Evolutionary conservation across 345 rosid genomes (phyloP).

Genomic region (Anastatica hierochuntica): DNA sequence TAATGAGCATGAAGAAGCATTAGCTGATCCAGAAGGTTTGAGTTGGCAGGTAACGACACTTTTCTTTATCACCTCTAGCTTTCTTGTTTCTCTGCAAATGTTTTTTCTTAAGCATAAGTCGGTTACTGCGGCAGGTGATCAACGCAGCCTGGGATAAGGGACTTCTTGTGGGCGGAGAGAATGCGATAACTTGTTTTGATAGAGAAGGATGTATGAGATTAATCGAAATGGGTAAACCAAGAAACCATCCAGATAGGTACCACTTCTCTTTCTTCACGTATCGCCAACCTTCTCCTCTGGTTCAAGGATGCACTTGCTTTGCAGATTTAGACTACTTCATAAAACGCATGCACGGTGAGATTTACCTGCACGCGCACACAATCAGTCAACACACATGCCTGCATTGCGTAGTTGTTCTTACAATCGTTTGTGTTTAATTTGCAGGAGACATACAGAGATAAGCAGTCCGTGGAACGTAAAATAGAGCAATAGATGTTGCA

Average conservation of each 20-base stretch:
- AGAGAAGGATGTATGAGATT: constrained; percentile 67
- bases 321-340: constrained; percentile 64
- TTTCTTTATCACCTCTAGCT: background rate
- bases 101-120: background rate
- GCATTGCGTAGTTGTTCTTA: background rate
- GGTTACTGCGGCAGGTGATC: constrained; percentile 40
- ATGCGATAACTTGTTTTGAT: constrained; percentile 55
- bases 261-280: constrained; percentile 67
- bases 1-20: constrained; percentile 46
- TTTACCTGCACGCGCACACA: background rate
- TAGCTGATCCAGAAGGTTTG: constrained; percentile 77
- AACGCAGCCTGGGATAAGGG: constrained; percentile 86
- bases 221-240: constrained; percentile 76
- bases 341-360: constrained; percentile 78
- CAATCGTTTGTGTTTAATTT: background rate
- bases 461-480: background rate
- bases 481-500: background rate
- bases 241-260: constrained; percentile 66
- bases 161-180: constrained; percentile 58
- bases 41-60: constrained; percentile 75
- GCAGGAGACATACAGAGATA: constrained; percentile 14
- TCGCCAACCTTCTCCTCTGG: constrained; percentile 69
- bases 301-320: constrained; percentile 66
- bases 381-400: background rate
- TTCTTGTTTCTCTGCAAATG: background rate